A percentile compares a stretch with the other conserved stretches of the same genome.
Evolutionary conservation across 2,329 filamentous ascomycete species (phyloP).

Genomic region (Sphaerulina vaccinii): DNA sequence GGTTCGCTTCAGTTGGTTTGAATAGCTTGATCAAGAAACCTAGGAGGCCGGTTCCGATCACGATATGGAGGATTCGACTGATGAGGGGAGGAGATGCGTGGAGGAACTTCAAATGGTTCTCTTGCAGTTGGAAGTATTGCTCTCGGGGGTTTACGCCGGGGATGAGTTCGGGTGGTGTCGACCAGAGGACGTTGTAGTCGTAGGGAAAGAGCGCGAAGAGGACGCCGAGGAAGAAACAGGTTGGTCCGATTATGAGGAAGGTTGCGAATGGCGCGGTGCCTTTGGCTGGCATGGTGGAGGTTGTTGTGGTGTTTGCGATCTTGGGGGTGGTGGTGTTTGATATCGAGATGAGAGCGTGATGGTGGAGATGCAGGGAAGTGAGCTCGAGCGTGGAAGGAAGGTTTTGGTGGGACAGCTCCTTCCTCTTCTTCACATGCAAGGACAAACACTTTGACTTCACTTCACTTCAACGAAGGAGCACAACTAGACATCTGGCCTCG

Average conservation of each 20-base stretch:
- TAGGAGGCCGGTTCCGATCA: constrained; percentile 79
- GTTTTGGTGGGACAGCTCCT: too few relatives aligned
- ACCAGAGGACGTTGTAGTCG: constrained; percentile 87
- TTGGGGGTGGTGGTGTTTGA: too few relatives aligned
- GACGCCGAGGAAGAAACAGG: constrained; percentile 96
- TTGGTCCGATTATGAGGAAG: constrained; percentile 89
- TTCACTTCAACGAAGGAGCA: not conserved
- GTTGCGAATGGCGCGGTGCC: constrained; percentile 70
- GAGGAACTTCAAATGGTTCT: constrained; percentile 85
- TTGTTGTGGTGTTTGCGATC: not conserved
- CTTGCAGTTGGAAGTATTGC: constrained; percentile 77
- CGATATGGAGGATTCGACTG: constrained; percentile 88
- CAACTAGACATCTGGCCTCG: not conserved
- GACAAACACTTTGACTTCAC: not conserved
- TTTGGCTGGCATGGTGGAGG: constrained; percentile 33
- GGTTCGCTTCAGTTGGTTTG: constrained; percentile 87
- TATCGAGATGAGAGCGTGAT: not conserved
- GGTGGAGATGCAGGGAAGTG: not conserved
- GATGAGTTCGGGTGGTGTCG: constrained; percentile 49
- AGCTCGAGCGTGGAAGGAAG: not conserved
- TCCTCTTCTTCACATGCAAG: not conserved
- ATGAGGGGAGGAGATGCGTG: constrained; percentile 91
- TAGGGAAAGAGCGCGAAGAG: constrained; percentile 96
- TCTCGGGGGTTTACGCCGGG: constrained; percentile 42
- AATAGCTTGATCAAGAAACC: constrained; percentile 95